Base-by-base conservation (phyloP, 2,329 filamentous ascomycete genomes). In the Aspergillus calidoustus region DNA sequence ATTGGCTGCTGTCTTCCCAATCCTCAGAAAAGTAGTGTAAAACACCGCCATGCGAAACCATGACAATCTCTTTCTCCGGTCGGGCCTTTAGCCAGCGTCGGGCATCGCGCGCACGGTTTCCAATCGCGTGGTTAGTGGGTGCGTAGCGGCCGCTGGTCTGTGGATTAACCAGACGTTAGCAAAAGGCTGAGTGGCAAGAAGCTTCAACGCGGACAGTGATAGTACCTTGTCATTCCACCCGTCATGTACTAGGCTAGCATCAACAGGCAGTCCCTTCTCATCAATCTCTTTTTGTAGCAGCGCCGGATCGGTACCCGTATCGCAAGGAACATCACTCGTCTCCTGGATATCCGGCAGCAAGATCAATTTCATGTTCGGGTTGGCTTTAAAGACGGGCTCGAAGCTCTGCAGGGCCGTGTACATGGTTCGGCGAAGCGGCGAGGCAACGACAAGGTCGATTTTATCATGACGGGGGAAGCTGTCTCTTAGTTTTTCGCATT, bases 11-110 rank as follows among this genome's bases (percentile, higher is more conserved):
- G 47, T 87, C 90, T 57, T 87, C 82, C 87, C 89, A 96, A 71
- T 96, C 92, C 67, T 93, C 86, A 0, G 91, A 95, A 65, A 97
- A 79, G 70, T 92, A 96, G 75, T 97, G 93, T 69, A 96, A 74
- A 68, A 93, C 91, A 1, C 90, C 91, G 1, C 93, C 93, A 70
- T 96, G 93, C 3, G 91, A 90, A 7, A 96, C 91, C 2, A 93
- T 83, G 0, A 89, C 87, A 30, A 96, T 85, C 68, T 94, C 85
- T 69, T 91, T 87, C 68, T 86, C 84, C 4, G 78, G 77, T 25
- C 80, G 71, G 9, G 66, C 71, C 68, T 78, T 79, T 63, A 95
- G 74, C 77, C 84, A 88, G 13, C 80, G 69, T 48, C 91, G 81
- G 6, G 87, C 86, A 25, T 81, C 82, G n/a, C 79, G 78, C 0